Percentiles rank a stretch among this genome's conserved stretches.
phyloP scores from a whole-genome alignment of 805 yeast species.

The Myxozyma kluyveri region DNA sequence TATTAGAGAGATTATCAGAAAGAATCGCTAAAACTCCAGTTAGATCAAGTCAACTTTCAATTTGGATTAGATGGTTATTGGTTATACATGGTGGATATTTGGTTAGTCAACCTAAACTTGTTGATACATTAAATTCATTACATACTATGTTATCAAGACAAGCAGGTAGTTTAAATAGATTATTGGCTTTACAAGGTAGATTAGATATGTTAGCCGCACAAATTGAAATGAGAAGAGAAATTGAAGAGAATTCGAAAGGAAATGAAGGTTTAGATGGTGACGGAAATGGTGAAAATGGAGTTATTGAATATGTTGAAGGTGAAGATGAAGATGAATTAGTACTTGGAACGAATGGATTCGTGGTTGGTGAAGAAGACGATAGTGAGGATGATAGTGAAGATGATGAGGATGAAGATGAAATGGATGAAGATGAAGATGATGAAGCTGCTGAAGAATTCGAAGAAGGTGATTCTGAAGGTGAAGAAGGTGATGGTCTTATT shows the following conservation, averaged over 20 bases:
- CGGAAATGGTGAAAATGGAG: conserved; percentile 36
- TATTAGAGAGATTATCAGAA: conserved; percentile 50
- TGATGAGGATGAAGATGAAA: conserved; percentile 40
- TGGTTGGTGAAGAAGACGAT: conserved; percentile 46
- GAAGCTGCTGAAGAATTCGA: conserved; percentile 37
- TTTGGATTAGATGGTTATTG: conserved; percentile 82
- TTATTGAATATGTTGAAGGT: conserved; percentile 49
- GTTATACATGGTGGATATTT: conserved; percentile 67
- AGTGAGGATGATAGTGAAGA: conserved; percentile 41
- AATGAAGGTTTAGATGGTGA: conserved; percentile 42
- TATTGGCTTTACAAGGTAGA: conserved; percentile 82
- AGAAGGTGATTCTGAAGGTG: conserved; percentile 34
- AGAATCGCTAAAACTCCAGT: conserved; percentile 54
- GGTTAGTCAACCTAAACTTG: conserved; percentile 50
- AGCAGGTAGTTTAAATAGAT: conserved; percentile 57
- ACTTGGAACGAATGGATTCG: conserved; percentile 43
- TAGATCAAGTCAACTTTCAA: conserved; percentile 48
- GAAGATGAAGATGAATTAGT: conserved; percentile 29
- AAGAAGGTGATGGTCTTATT: conserved; percentile 33
- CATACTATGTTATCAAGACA: conserved; percentile 57
- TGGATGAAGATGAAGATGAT: conserved; percentile 35
- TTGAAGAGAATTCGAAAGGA: conserved; percentile 36
- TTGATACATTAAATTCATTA: conserved; percentile 55
- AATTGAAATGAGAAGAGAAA: conserved; percentile 60
- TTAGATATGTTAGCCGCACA: conserved; percentile 75